Base-by-base conservation (phyloP, 768 basidiomycete species). In the Suillus subluteus region DNA sequence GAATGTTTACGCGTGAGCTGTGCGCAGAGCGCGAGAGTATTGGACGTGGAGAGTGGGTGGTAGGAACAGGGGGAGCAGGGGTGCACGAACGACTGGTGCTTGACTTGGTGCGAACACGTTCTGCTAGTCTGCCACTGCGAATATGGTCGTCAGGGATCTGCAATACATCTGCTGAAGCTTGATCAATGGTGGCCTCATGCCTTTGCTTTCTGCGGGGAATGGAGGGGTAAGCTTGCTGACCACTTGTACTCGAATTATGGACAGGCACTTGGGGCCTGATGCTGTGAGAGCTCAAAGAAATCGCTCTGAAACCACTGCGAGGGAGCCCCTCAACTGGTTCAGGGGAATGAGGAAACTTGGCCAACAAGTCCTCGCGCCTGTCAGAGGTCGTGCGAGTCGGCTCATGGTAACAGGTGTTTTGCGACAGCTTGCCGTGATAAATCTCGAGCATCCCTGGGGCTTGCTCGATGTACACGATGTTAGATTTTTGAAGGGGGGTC, bases 391-490 rank as follows among this genome's bases (percentile, higher is more conserved):
- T 56, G 4, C 3, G 46, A 40, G 30, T 32, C 15, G 55, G 62
- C 2, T 12, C 32, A 37, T 65, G 18, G 48, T 48, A 46, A 13
- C 30, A 43, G 43, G 23, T n/a, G 11, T 56, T 2, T 38, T 32
- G n/a, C 21, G 46, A 66, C 38, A 44, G 32, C 21, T 48, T 13
- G 9, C 32, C 15, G 21, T 43, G 59, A 23, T 56, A n/a, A n/a
- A 65, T 58, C 48, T 50, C 63, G 21, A 65, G 50, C 21, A 52
- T 30, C 9, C 65, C 63, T 37, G 61, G 55, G 23, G 41, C 44
- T 38, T 66, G 64, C 41, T 69, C 61, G 15, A 65, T 40, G 40
- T 66, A 66, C 26, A 62, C 43, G n/a, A 65, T 64, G 16, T 66
- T 63, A 16, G 58, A 64, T 18, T 58, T 41, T 41, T 69, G 52